Conservation (phyloP, 331 rosid genomes). For the Dryas integrifolia region DNA sequence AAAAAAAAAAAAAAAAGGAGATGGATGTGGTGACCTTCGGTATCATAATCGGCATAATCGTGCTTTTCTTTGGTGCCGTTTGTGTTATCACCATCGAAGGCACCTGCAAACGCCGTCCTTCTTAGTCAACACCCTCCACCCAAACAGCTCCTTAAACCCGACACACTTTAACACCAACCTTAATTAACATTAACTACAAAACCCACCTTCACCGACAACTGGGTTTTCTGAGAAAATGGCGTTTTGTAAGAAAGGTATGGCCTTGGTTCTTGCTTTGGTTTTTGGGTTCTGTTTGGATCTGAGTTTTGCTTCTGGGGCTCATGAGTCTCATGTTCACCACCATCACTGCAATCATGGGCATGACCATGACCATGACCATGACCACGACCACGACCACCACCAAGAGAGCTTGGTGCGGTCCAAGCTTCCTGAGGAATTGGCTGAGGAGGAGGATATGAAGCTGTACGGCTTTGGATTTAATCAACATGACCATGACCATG, state of each 20-base stretch:
- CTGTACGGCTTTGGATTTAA: conserved; percentile 63
- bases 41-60: conserved; percentile 62
- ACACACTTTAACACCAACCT: not conserved
- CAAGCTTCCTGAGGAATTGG: conserved; percentile 89
- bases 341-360: conserved; percentile 36
- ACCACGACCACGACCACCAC: conserved; percentile 23
- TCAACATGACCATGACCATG: conserved; percentile 33
- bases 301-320: conserved; percentile 36
- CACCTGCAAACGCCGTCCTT: conserved; percentile 53
- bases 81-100: conserved; percentile 84
- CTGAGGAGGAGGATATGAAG: conserved; percentile 93
- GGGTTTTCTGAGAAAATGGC: conserved; percentile 20
- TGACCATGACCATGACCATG: conserved; percentile 27
- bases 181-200: not conserved
- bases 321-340: conserved; percentile 19
- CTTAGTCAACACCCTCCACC: not conserved
- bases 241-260: not conserved
- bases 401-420: conserved; percentile 25
- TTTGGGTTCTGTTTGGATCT: conserved; percentile 52
- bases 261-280: conserved; percentile 27
- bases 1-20: not conserved
- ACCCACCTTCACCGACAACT: not conserved
- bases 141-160: conserved; percentile 6
- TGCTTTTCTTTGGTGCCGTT: conserved; percentile 59
- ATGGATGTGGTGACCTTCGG: conserved; percentile 88